Conservation (phyloP, 768 basidiomycete species). For the Sarcodon sp. region DNA sequence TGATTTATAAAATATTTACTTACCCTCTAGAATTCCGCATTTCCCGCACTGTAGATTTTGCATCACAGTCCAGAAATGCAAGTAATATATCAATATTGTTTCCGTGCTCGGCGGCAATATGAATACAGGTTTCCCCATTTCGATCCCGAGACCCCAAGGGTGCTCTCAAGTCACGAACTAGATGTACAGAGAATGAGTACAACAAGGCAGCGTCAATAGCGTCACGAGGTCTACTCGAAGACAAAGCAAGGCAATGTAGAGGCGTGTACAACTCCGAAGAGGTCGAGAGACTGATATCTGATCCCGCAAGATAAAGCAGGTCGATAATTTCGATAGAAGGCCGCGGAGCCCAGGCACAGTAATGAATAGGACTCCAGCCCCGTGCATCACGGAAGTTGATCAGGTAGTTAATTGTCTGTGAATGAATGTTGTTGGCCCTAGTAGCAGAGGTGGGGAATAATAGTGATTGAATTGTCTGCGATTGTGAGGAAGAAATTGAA, state of each 20-base stretch:
- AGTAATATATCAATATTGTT: slow-evolving; percentile 47
- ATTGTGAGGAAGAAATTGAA: slow-evolving; percentile 5
- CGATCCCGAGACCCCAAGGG: slow-evolving; percentile 55
- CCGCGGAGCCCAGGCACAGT: slow-evolving; percentile 41
- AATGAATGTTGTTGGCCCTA: slow-evolving; percentile 17
- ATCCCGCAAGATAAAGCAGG: slow-evolving; percentile 62
- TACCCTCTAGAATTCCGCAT: slow-evolving; percentile 64
- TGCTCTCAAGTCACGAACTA: slow-evolving; percentile 56
- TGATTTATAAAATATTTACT: slow-evolving; percentile 15
- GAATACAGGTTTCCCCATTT: slow-evolving; percentile 66
- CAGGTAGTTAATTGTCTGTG: slow-evolving; percentile 38
- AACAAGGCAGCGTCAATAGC: slow-evolving; percentile 19
- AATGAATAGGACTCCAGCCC: slow-evolving; percentile 66
- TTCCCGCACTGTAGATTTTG: slow-evolving; percentile 37
- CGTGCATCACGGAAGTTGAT: slow-evolving; percentile 56
- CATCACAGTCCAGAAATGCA: slow-evolving; percentile 55
- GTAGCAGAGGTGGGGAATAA: slow-evolving; percentile 29
- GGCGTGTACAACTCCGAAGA: slow-evolving; percentile 37
- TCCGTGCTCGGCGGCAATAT: slow-evolving; percentile 69
- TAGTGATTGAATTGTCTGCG: slow-evolving; percentile 6
- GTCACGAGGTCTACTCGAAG: slow-evolving; percentile 19
- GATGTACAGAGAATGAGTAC: slow-evolving; percentile 51
- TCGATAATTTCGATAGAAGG: slow-evolving; percentile 57
- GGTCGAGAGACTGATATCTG: slow-evolving; percentile 63
- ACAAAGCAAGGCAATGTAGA: slow-evolving; percentile 51